Evolutionary conservation across 1,139 yeast genomes (phyloP).

Genomic region (Yamadazyma dendronema): DNA sequence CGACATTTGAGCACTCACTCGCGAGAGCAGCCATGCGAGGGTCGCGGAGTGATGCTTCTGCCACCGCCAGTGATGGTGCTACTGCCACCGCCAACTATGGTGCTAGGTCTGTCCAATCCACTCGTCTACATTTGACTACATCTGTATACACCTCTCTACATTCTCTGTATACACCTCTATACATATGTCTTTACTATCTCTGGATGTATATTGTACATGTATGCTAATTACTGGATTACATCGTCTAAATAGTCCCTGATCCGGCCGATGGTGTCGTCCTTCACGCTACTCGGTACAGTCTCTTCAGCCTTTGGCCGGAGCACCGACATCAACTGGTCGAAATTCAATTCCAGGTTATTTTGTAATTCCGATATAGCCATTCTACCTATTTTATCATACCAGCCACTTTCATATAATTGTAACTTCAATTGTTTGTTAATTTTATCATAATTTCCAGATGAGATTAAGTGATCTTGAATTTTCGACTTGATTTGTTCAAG

Average conservation of each 20-base stretch:
- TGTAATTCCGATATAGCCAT: conserved; percentile 47
- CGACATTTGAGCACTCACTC: background rate
- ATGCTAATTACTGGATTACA: conserved; percentile 42
- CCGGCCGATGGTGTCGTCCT: conserved; percentile 54
- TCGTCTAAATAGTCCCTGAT: conserved; percentile 63
- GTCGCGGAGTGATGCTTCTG: too few species aligned
- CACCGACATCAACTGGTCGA: conserved; percentile 50
- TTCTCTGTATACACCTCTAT: too few species aligned
- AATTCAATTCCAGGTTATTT: conserved; percentile 39
- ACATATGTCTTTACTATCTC: too few species aligned
- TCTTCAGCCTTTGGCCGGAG: conserved; percentile 67
- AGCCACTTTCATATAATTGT: conserved; percentile 72
- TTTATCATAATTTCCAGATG: conserved; percentile 77
- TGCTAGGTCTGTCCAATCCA: too few species aligned
- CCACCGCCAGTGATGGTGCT: too few species aligned
- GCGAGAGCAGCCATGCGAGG: background rate
- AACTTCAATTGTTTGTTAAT: conserved; percentile 62
- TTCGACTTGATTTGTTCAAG: conserved; percentile 56
- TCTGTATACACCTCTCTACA: too few species aligned
- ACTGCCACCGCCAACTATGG: too few species aligned
- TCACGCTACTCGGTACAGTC: conserved; percentile 67
- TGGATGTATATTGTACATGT: too few species aligned
- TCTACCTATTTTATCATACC: conserved; percentile 75
- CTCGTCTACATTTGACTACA: too few species aligned
- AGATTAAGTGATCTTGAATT: conserved; percentile 68